phyloP scores from a whole-genome alignment of 2,329 filamentous ascomycete species.

The Ophiostoma pallidulum region DNA sequence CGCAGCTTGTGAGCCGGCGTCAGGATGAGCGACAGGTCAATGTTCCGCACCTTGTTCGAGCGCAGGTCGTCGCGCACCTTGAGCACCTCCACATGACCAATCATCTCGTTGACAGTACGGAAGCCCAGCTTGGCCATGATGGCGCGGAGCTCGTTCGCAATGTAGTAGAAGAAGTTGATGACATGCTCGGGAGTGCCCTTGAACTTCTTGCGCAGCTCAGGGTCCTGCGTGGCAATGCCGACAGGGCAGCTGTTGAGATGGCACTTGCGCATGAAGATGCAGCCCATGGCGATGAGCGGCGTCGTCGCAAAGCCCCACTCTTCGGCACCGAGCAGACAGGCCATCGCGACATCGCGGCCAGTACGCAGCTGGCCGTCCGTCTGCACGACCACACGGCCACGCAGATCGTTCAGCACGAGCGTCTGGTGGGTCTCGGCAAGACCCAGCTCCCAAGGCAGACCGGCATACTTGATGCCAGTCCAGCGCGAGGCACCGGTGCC shows the following conservation, averaged over 20 bases:
- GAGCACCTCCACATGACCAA: slow-evolving; percentile 80
- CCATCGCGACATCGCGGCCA: slow-evolving; percentile 87
- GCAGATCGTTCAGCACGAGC: slow-evolving; percentile 86
- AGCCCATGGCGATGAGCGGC: slow-evolving; percentile 92
- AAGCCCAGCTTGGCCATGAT: slow-evolving; percentile 96
- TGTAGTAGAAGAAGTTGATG: slow-evolving; percentile 98
- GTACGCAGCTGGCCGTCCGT: slow-evolving; percentile 92
- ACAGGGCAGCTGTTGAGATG: slow-evolving; percentile 73
- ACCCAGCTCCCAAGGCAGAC: slow-evolving; percentile 92
- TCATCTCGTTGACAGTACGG: slow-evolving; percentile 96
- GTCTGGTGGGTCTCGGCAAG: slow-evolving; percentile 97
- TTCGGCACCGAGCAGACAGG: slow-evolving; percentile 91
- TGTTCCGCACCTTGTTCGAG: slow-evolving; percentile 82
- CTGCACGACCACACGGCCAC: slow-evolving; percentile 91
- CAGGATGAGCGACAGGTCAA: slow-evolving; percentile 84
- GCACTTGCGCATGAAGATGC: slow-evolving; percentile 86
- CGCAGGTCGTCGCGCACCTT: slow-evolving; percentile 81
- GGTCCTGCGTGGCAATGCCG: slow-evolving; percentile 91
- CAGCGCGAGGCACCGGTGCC: slow-evolving; percentile 93
- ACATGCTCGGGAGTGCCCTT: slow-evolving; percentile 87
- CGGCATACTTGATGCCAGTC: slow-evolving; percentile 98
- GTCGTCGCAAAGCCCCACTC: slow-evolving; percentile 96
- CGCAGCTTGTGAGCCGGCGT: slow-evolving; percentile 94
- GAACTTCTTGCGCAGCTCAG: slow-evolving; percentile 91
- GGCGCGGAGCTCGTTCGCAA: slow-evolving; percentile 88